Evolutionary conservation across 202 grass and related monocot genomes (phyloP), one percentile per base, ranked within the genome.

Genomic region (Panicum virgatum): DNA sequence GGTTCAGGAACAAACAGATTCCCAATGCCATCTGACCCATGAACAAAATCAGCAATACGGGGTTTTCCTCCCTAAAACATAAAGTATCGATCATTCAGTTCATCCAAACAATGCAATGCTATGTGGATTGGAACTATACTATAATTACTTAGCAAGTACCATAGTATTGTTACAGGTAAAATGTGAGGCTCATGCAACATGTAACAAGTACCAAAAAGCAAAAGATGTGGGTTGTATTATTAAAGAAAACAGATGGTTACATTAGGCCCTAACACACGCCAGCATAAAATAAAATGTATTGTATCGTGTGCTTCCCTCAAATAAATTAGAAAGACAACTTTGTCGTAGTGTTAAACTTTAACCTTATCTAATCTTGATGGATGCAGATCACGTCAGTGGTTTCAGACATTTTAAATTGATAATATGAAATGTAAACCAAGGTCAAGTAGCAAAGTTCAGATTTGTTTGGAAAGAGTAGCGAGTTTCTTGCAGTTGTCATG

Each of bases 1-100:
- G 92, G 92, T 63, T 82, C 80, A 59, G 90, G 90, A 80, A 95
- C 91, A 86, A 81, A 86, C 80, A 95, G 65, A 93, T 98, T 91
- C 23, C 96, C 96, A 64, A 98, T 70, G 20, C 96, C 96, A 86
- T 98, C 96, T 32, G 92, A 96, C 48, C 96, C 96, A 85, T 98
- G 96, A 79, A 90, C 80, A 85, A 92, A 98, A 85, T 93, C 89
- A 51, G 90, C 90, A 70, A 90, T 11, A 80, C 37, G 25, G 34
- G 92, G 92, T 23, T 81, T 62, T 88, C 80, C 92, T 90, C 96
- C 92, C 96, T 98, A 86, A 40, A 79, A 66, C 68, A 82, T 48
- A 73, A 81, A 71, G 45, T 11, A 11, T 29, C 10, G 16, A 46
- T 51, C 39, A 76, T 61, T 87, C 61, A 82, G 39, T 46, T 80